These are phyloP conservation scores for Torulaspora microellipsoides DNA, from an alignment of 805 yeast species.

Conservation along the genomic window DNA sequence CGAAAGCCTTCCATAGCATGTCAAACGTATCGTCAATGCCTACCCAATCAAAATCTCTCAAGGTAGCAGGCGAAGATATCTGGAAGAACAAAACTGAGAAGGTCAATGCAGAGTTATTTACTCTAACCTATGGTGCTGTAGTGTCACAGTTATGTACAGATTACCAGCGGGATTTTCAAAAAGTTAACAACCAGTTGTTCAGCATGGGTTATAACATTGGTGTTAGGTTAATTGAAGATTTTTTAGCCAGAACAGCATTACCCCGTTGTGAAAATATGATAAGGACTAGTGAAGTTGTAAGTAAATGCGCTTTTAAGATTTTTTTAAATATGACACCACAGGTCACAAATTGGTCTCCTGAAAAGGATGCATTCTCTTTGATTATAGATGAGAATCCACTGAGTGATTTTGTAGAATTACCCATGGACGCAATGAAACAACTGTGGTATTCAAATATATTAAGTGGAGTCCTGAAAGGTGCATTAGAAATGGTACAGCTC, in stretches of 20 bases:
- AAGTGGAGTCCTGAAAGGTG: slow-evolving; percentile 87
- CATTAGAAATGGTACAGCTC: slow-evolving; percentile 91
- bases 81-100: slow-evolving; percentile 89
- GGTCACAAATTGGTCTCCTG: slow-evolving; percentile 70
- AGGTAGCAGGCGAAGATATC: slow-evolving; percentile 71
- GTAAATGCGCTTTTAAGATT: slow-evolving; percentile 85
- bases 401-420: slow-evolving; percentile 92
- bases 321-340: slow-evolving; percentile 79
- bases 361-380: slow-evolving; percentile 68
- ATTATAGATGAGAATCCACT: slow-evolving; percentile 81
- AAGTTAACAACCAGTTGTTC: slow-evolving; percentile 80
- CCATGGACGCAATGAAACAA: slow-evolving; percentile 68
- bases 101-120: slow-evolving; percentile 86
- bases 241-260: slow-evolving; percentile 80
- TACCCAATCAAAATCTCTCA: slow-evolving; percentile 23
- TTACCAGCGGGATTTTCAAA: slow-evolving; percentile 63
- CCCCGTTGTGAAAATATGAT: slow-evolving; percentile 74
- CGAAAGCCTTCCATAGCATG: slow-evolving; percentile 2
- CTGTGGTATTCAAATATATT: slow-evolving; percentile 91
- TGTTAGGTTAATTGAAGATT: slow-evolving; percentile 84
- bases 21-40: slow-evolving; percentile 8
- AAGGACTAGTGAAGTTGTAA: slow-evolving; percentile 82
- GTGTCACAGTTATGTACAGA: slow-evolving; percentile 90
- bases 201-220: slow-evolving; percentile 97
- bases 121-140: slow-evolving; percentile 91